Conservation (phyloP, 164 flowering plant genomes). For the Protea cynaroides region DNA sequence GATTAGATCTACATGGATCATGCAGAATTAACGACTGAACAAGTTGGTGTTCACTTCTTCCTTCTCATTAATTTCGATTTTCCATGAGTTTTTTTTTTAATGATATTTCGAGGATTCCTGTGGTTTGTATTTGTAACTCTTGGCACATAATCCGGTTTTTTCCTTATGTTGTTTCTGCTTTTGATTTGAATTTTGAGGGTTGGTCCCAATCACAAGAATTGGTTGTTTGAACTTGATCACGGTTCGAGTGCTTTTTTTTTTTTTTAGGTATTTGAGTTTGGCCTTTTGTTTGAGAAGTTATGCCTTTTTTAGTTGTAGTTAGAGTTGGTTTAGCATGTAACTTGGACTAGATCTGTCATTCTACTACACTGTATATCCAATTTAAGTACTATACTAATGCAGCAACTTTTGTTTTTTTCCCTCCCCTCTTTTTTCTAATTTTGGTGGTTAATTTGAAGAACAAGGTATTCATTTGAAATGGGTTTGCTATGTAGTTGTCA, state of each 20-base stretch:
- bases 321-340: no score
- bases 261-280: no score
- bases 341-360: not conserved
- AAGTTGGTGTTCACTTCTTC: constrained; percentile 8
- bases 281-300: no score
- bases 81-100: no score
- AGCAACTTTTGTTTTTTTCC: not conserved
- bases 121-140: not conserved
- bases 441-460: no score
- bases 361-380: not conserved
- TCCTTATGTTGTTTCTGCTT: not conserved
- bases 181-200: not conserved
- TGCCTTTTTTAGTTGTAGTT: no score
- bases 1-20: constrained; percentile 12
- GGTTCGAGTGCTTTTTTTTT: not conserved
- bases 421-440: no score
- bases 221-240: not conserved
- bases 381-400: not conserved
- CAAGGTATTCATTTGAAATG: not conserved
- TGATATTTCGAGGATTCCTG: not conserved
- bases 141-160: not conserved
- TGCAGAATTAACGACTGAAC: constrained; percentile 22
- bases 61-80: not conserved
- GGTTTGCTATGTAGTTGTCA: not conserved
- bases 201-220: no score